Evolutionary conservation across 345 rosid genomes (phyloP), one percentile per base, ranked within the genome.

Genomic region (Dipteronia dyeriana): DNA sequence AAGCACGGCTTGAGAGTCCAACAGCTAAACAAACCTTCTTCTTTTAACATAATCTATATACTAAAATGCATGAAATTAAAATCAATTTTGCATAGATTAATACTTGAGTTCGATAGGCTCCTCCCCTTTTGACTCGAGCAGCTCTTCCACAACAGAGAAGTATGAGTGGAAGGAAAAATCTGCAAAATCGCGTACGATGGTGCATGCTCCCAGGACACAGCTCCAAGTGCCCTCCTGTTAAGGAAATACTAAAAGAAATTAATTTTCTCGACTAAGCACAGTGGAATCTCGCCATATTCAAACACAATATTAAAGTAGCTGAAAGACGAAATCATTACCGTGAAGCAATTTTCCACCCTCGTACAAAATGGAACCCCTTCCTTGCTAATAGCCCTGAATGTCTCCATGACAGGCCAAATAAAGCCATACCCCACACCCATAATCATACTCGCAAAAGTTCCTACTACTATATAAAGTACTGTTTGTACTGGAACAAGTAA

Each of bases 101-200:
- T 45, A 45, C 49, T 45, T 10, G 13, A 45, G 49, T 69, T 79
- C 79, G 19, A 79, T 23, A 20, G 82, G 82, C 31, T 75, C 75
- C 47, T 79, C 71, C 4, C 22, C 81, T 16, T 79, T 70, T 9
- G 70, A 61, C 57, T 79, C 49, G n/a, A 75, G 78, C 66, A 68
- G 41, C 23, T 65, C 82, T 61, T 79, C 78, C 82, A 79, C 75
- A 13, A 75, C 71, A 12, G 82, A 79, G 45, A 79, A 75, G 78
- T 74, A 79, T 7, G 82, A 74, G 31, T 79, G 78, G 71, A 75
- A 75, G 17, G 79, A 79, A 68, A 79, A 69, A 16, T 79, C 82
- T 11, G 82, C 59, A 75, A 75, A 79, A 62, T 79, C 79, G 0
- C 75, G 79, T 29, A 80, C 79, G 17, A 75, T 68, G 9, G 76